Percentiles rank a stretch among this genome's conserved stretches.
These are phyloP conservation scores for Blastocystis sp. DNA, from an alignment of 352 stramenopile species.

Conservation along the genomic window DNA sequence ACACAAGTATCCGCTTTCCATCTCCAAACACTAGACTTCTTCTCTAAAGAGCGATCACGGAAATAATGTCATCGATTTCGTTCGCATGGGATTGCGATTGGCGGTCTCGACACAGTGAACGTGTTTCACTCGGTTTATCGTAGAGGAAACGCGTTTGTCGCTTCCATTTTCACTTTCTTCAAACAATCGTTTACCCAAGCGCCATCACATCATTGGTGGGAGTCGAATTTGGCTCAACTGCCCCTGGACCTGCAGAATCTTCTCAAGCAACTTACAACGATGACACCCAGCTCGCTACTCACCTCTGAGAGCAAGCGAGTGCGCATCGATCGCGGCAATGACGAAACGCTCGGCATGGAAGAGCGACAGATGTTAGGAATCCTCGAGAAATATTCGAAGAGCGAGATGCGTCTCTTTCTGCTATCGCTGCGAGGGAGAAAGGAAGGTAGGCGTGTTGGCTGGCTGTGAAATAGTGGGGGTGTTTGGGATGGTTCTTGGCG, in stretches of 20 bases:
- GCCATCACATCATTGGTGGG: slow-evolving; percentile 10
- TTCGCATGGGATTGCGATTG: neutral
- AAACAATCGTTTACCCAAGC: neutral
- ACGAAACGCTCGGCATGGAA: neutral
- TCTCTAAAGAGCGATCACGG: slow-evolving; percentile 7
- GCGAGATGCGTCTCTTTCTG: neutral
- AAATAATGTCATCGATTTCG: neutral
- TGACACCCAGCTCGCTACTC: too few relatives aligned
- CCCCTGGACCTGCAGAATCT: slow-evolving; percentile 2
- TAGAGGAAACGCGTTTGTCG: neutral
- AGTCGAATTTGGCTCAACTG: neutral
- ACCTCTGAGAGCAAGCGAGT: neutral
- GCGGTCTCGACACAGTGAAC: neutral
- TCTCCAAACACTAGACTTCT: neutral
- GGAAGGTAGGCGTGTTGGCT: neutral
- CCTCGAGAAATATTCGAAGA: neutral
- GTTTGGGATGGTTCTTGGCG: neutral
- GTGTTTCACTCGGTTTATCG: neutral
- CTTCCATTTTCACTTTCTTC: slow-evolving; percentile 4
- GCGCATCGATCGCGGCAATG: neutral
- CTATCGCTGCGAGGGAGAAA: neutral
- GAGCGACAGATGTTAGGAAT: neutral
- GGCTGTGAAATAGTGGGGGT: neutral
- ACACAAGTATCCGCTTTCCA: neutral
- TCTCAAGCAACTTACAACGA: neutral